Conservation (phyloP, 768 basidiomycete species). For the Auricularia cornea region DNA sequence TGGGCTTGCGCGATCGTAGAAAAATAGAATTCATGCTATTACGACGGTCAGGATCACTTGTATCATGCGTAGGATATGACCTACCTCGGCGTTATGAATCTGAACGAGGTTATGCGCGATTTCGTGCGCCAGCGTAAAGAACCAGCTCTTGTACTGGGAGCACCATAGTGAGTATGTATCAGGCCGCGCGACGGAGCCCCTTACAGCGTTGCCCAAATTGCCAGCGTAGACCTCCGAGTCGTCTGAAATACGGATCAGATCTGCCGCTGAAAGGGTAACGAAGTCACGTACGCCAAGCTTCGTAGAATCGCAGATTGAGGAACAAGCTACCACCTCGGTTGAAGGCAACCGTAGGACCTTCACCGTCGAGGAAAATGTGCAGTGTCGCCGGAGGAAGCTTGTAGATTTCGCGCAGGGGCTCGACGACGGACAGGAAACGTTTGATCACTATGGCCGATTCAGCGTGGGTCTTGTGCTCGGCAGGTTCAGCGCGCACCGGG, state of each 20-base stretch:
- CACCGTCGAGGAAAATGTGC: slow-evolving; percentile 78
- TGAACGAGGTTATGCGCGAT: slow-evolving; percentile 87
- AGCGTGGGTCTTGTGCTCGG: slow-evolving; percentile 6
- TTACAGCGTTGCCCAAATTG: slow-evolving; percentile 51
- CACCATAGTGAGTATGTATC: too few species aligned
- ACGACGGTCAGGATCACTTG: slow-evolving; percentile 27
- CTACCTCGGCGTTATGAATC: slow-evolving; percentile 67
- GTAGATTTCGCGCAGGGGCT: slow-evolving; percentile 61
- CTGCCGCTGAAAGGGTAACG: neutral
- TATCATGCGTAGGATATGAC: slow-evolving; percentile 11
- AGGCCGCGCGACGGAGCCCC: slow-evolving; percentile 41
- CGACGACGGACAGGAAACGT: slow-evolving; percentile 66
- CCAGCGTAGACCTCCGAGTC: slow-evolving; percentile 56
- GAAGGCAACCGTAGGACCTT: slow-evolving; percentile 85
- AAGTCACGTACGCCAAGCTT: slow-evolving; percentile 72
- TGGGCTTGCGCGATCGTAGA: slow-evolving; percentile 75
- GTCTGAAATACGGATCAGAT: slow-evolving; percentile 35
- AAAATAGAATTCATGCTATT: slow-evolving; percentile 88
- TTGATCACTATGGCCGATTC: slow-evolving; percentile 37
- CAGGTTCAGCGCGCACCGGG: slow-evolving; percentile 4
- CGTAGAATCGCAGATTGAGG: slow-evolving; percentile 77
- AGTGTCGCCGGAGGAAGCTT: slow-evolving; percentile 62
- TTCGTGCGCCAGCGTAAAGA: slow-evolving; percentile 86
- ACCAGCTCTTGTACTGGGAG: slow-evolving; percentile 39
- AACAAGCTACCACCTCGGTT: slow-evolving; percentile 85